phyloP scores from a whole-genome alignment of 2,329 filamentous ascomycete genomes.

The Trichoderma sp. region DNA sequence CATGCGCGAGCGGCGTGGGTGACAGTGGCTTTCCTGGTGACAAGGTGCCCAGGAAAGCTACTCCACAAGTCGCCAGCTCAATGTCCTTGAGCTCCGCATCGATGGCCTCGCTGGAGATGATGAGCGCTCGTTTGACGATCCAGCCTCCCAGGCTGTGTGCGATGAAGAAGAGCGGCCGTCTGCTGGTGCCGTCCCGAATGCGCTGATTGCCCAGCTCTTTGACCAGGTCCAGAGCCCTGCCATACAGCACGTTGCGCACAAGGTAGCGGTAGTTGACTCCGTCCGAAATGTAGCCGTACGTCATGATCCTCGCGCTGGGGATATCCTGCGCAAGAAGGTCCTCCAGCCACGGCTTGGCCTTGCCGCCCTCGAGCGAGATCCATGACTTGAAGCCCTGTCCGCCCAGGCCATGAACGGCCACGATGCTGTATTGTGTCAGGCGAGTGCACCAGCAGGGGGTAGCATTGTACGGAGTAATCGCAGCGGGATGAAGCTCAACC shows the following conservation, averaged over 20 bases:
- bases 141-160: slow-evolving; percentile 37
- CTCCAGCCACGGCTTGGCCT: slow-evolving; percentile 35
- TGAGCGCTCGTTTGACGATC: slow-evolving; percentile 38
- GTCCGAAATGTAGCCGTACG: slow-evolving; percentile 34
- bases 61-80: slow-evolving; percentile 36
- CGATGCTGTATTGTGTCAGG: slow-evolving; percentile 32
- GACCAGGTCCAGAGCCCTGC: slow-evolving; percentile 35
- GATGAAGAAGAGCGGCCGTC: slow-evolving; percentile 37
- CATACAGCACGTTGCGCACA: slow-evolving; percentile 34
- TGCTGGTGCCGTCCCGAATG: slow-evolving; percentile 30
- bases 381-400: slow-evolving; percentile 36
- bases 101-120: slow-evolving; percentile 37
- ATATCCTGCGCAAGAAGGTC: slow-evolving; percentile 34
- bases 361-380: slow-evolving; percentile 32
- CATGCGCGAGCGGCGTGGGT: slow-evolving; percentile 34
- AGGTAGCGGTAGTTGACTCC: slow-evolving; percentile 34
- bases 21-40: slow-evolving; percentile 33
- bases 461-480: neutral
- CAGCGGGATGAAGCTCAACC: slow-evolving; percentile 6
- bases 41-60: slow-evolving; percentile 36
- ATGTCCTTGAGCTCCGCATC: slow-evolving; percentile 32
- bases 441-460: neutral
- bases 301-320: slow-evolving; percentile 36
- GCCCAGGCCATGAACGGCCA: slow-evolving; percentile 37
- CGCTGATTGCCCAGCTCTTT: slow-evolving; percentile 32